Base-by-base conservation (phyloP, 2,329 filamentous ascomycete species). In the Fonsecaea monophora region DNA sequence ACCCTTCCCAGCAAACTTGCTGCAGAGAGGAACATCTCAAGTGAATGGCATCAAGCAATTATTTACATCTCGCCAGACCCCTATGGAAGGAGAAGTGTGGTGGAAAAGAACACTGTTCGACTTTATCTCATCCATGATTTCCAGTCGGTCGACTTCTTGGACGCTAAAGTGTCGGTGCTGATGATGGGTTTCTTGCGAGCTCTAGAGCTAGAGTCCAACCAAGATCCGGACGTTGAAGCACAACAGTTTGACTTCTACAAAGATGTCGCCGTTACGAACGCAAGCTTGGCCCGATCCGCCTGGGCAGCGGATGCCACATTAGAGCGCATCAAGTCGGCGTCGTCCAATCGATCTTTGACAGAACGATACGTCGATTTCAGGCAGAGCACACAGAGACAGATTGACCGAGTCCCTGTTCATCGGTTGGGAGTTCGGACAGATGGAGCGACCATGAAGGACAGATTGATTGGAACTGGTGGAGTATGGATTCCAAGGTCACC, bases 161-260 rank as follows among this genome's bases (percentile, higher is more conserved):
- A 79, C 4, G 71, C 78, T 0, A 80, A 77, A 53, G 62, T 91
- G 1, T 82, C 85, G 34, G 74, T 90, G 4, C 75, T 87, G 1
- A 73, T 90, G 3, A 86, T 91, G 85, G 88, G 86, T 0, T 88
- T 85, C 40, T 73, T 91, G 1, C 84, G 84, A 34, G 77, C 80
- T 0, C 73, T 79, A 3, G 61, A 60, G 0, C 74, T 72, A 76
- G 15, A 77, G 73, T 73, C 81, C 74, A 21, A 76, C 77, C 30
- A 77, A 75, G 55, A 75, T 6, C 73, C 74, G 0, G 72, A 71
- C 4, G 74, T 80, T 73, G 70, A 79, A 78, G 65, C 75, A 3
- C 64, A 80, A 30, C 62, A 81, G 0, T 75, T 77, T 1, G 78
- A 81, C 30, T 65, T 67, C 55, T 70, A 75, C 4, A 80, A 77